These are phyloP conservation scores for Crepidotus variabilis DNA, from an alignment of 768 basidiomycete genomes.

Conservation along the genomic window DNA sequence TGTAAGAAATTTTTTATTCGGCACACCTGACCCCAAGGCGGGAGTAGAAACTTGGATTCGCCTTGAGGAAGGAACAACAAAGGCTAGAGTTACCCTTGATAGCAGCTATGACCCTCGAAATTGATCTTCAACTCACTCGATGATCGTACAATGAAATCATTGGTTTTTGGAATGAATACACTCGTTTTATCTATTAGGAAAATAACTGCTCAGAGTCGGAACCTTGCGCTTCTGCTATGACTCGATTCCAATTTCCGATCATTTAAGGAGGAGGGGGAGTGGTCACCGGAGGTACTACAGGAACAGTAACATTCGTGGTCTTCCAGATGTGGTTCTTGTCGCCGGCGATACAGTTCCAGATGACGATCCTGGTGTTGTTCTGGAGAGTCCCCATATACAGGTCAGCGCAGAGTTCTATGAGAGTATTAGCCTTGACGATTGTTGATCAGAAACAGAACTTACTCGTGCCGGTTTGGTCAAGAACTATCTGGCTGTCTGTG, in stretches of 20 bases:
- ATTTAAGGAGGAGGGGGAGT: too few relatives aligned
- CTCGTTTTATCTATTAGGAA: too few relatives aligned
- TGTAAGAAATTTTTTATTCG: slow-evolving; percentile 60
- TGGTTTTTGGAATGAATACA: too few relatives aligned
- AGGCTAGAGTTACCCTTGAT: slow-evolving; percentile 51
- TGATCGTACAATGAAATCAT: too few relatives aligned
- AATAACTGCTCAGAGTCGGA: too few relatives aligned
- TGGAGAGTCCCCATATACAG: neutral
- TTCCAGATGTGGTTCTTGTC: neutral
- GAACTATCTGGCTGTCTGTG: neutral
- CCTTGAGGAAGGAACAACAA: slow-evolving; percentile 54
- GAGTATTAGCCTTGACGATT: neutral
- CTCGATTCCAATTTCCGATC: too few relatives aligned
- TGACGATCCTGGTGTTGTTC: neutral
- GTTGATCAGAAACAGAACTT: neutral
- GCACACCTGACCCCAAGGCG: slow-evolving; percentile 39
- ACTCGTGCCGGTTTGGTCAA: neutral
- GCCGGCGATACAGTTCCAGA: neutral
- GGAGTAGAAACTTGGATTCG: slow-evolving; percentile 63
- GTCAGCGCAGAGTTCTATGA: neutral
- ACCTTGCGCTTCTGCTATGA: too few relatives aligned
- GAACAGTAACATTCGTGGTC: neutral
- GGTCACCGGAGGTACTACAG: neutral
- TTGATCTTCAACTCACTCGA: neutral
- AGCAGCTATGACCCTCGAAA: slow-evolving; percentile 25